These are phyloP conservation scores for Trichophyton equinum DNA, from an alignment of 2,329 filamentous ascomycete species.

Conservation along the genomic window DNA sequence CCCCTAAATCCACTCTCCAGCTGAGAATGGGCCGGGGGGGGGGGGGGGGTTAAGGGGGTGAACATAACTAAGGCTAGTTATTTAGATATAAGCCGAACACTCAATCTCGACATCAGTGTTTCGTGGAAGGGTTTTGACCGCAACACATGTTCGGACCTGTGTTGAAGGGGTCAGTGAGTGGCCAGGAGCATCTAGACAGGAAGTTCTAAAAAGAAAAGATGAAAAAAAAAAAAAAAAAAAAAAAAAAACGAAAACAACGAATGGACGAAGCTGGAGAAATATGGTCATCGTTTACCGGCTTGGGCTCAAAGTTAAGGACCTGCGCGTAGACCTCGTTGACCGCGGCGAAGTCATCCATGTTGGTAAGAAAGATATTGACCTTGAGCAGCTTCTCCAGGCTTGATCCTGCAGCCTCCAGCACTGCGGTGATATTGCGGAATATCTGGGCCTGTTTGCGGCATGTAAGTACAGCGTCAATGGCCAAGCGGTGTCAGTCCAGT, in stretches of 20 bases:
- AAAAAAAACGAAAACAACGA: too few species aligned
- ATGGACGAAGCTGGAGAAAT: too few species aligned
- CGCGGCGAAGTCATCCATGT: constrained; percentile 54
- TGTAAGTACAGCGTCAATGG: neutral
- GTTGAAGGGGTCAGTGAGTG: neutral
- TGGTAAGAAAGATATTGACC: constrained; percentile 53
- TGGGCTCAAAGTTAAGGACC: constrained; percentile 26
- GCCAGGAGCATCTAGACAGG: too few species aligned
- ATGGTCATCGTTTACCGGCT: constrained; percentile 3
- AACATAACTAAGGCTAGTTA: neutral
- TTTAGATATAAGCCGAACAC: constrained; percentile 9
- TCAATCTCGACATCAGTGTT: constrained; percentile 12
- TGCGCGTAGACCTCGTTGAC: constrained; percentile 80
- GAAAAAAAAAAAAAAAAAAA: too few species aligned
- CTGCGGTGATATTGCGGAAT: constrained; percentile 45
- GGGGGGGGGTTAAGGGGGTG: neutral
- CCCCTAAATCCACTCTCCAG: neutral
- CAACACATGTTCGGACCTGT: constrained; percentile 11
- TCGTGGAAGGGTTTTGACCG: constrained; percentile 10
- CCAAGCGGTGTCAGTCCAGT: neutral
- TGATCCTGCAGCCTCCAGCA: constrained; percentile 49
- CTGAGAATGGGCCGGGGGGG: too few species aligned
- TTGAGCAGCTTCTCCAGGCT: constrained; percentile 50
- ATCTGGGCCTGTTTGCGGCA: constrained; percentile 27
- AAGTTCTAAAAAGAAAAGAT: too few species aligned